A percentile compares a stretch with the other conserved stretches of the same genome.
These are phyloP conservation scores for Yamadazyma laniorum DNA, from an alignment of 805 yeast genomes.

Conservation along the genomic window DNA sequence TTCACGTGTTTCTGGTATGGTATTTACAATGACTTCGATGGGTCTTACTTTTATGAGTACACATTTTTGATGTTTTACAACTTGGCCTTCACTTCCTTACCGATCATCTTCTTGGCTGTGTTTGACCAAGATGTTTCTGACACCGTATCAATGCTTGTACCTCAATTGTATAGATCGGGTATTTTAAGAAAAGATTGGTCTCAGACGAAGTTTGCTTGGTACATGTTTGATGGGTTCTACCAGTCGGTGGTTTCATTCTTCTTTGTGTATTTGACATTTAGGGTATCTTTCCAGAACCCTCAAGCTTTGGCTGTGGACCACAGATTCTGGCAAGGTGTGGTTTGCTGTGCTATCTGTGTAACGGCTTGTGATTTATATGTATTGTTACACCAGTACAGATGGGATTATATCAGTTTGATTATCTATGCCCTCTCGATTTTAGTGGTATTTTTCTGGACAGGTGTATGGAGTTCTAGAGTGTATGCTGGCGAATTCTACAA, in stretches of 20 bases:
- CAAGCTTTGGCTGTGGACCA: constrained; percentile 64
- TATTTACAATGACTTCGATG: constrained; percentile 65
- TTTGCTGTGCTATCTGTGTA: constrained; percentile 59
- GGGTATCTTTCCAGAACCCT: constrained; percentile 35
- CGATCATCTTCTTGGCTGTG: constrained; percentile 70
- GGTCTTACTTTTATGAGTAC: constrained; percentile 73
- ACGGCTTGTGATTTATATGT: constrained; percentile 66
- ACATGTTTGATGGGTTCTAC: constrained; percentile 67
- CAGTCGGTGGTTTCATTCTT: constrained; percentile 70
- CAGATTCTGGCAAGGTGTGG: constrained; percentile 69
- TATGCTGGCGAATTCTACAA: constrained; percentile 59
- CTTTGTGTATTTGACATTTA: constrained; percentile 61
- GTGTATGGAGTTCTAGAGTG: constrained; percentile 63
- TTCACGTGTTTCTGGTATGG: constrained; percentile 78
- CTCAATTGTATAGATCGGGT: constrained; percentile 69
- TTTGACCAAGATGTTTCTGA: constrained; percentile 76
- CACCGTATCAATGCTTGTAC: constrained; percentile 61
- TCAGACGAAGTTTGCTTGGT: constrained; percentile 54
- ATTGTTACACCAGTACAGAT: constrained; percentile 63
- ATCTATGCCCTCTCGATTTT: constrained; percentile 54
- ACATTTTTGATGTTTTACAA: constrained; percentile 78
- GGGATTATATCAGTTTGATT: constrained; percentile 70
- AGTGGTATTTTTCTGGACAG: constrained; percentile 71
- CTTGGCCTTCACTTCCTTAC: constrained; percentile 76
- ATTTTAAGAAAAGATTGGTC: constrained; percentile 65